These are phyloP conservation scores for Fusarium sp. DNA, from an alignment of 2,329 filamentous ascomycete species.

Conservation along the genomic window DNA sequence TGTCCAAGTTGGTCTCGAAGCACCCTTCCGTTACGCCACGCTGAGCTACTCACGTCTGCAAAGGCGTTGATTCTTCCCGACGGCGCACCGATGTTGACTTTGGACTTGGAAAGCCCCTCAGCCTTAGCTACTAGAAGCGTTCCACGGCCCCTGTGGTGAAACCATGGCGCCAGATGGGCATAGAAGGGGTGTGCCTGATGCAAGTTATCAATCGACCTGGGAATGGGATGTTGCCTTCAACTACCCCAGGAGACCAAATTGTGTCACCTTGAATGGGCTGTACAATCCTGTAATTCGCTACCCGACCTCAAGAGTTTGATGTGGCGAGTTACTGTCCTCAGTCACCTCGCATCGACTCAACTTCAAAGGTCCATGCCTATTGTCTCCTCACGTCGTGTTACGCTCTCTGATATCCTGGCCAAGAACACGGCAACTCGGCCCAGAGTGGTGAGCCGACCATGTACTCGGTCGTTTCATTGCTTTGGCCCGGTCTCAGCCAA, in stretches of 20 bases:
- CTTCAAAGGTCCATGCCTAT: conserved; percentile 58
- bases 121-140: conserved; percentile 67
- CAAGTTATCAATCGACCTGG: conserved; percentile 67
- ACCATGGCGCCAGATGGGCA: conserved; percentile 65
- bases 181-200: conserved; percentile 65
- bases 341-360: background rate
- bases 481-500: conserved; percentile 44
- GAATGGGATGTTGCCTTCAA: conserved; percentile 52
- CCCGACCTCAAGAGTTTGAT: conserved; percentile 67
- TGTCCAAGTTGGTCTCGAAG: background rate
- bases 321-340: conserved; percentile 52
- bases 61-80: conserved; percentile 33
- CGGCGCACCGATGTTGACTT: conserved; percentile 62
- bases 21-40: background rate
- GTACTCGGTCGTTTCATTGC: background rate
- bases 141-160: conserved; percentile 60
- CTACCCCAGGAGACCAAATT: conserved; percentile 63
- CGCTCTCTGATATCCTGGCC: conserved; percentile 64
- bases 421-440: conserved; percentile 58
- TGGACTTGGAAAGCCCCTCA: conserved; percentile 63
- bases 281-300: conserved; percentile 61
- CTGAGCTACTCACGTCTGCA: background rate
- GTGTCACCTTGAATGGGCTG: conserved; percentile 57
- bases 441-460: conserved; percentile 32
- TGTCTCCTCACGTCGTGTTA: conserved; percentile 58